Conservation (phyloP, 495 filamentous ascomycete genomes). For the Neurospora cerealis region DNA sequence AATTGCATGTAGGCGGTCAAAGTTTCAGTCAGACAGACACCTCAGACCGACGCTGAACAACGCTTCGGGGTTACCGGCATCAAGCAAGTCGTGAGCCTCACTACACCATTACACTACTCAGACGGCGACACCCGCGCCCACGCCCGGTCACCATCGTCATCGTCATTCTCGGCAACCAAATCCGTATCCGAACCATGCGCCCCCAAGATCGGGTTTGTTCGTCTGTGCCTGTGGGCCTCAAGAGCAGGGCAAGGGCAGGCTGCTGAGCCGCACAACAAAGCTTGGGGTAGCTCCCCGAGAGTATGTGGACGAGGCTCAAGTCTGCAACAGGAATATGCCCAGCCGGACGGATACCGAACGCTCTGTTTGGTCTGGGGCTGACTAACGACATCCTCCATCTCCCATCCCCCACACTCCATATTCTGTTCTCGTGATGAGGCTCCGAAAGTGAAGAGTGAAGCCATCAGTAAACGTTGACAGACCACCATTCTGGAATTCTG, state of each 20-base stretch:
- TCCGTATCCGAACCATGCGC: neutral
- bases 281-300: neutral
- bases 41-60: neutral
- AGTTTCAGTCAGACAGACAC: neutral
- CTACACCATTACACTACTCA: neutral
- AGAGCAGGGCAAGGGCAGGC: neutral
- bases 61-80: neutral
- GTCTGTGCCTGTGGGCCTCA: neutral
- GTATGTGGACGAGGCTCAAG: neutral
- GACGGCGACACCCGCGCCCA: neutral
- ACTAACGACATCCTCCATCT: neutral
- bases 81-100: neutral
- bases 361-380: neutral
- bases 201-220: neutral
- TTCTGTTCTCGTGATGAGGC: neutral
- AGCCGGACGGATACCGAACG: neutral
- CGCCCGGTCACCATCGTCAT: neutral
- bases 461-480: neutral
- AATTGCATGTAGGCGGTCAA: neutral
- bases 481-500: neutral
- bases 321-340: neutral
- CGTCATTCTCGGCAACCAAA: neutral
- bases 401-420: neutral
- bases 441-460: neutral
- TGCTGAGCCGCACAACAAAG: neutral